Evolutionary conservation across 345 rosid species (phyloP).

Genomic region (Citrus glauca): DNA sequence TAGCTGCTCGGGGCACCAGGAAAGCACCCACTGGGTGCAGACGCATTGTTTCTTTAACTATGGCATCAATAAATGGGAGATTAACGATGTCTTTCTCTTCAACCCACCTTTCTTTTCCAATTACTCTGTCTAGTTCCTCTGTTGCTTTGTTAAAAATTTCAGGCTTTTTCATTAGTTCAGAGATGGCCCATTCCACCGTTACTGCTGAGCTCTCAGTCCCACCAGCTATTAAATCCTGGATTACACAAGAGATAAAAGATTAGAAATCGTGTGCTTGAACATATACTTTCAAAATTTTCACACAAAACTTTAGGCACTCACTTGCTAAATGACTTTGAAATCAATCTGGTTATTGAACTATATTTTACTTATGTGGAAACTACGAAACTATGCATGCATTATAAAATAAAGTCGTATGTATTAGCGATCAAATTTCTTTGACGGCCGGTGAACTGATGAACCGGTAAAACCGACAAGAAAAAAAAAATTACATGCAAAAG

Average conservation of each 20-base stretch:
- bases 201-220: slow-evolving; percentile 67
- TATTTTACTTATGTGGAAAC: no score
- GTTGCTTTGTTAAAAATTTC: slow-evolving; percentile 45
- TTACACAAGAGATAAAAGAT: not conserved
- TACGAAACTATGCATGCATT: no score
- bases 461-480: no score
- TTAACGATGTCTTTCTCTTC: slow-evolving; percentile 49
- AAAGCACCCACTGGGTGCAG: slow-evolving; percentile 62
- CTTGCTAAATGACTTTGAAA: no score
- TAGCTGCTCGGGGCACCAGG: slow-evolving; percentile 41
- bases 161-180: slow-evolving; percentile 46
- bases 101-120: slow-evolving; percentile 52
- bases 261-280: no score
- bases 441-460: no score
- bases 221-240: slow-evolving; percentile 54
- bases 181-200: slow-evolving; percentile 63
- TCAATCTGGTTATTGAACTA: no score
- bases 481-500: no score
- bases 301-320: no score
- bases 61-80: slow-evolving; percentile 43
- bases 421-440: no score
- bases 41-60: slow-evolving; percentile 62
- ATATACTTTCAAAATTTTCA: no score
- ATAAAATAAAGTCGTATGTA: no score
- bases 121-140: slow-evolving; percentile 52